Evolutionary conservation across 2,329 filamentous ascomycete genomes (phyloP).

Genomic region (Fusarium globosum): DNA sequence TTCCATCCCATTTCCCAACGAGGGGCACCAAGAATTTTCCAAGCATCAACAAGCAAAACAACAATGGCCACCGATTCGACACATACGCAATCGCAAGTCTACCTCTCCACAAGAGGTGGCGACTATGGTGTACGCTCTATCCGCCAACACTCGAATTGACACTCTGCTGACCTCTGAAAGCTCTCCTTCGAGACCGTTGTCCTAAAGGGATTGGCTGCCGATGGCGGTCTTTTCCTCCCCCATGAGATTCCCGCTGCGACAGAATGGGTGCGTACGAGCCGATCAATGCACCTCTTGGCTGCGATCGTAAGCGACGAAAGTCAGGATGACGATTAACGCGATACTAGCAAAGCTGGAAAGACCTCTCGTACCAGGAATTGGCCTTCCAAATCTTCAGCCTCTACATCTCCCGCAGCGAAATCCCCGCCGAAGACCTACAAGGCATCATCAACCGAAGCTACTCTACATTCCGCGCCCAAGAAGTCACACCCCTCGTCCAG

Average conservation of each 20-base stretch:
- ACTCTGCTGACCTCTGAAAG: slow-evolving; percentile 54
- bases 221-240: slow-evolving; percentile 88
- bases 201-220: slow-evolving; percentile 83
- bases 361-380: slow-evolving; percentile 82
- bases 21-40: slow-evolving; percentile 37
- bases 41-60: slow-evolving; percentile 16
- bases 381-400: slow-evolving; percentile 87
- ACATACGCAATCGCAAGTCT: slow-evolving; percentile 43
- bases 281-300: rapidly evolving
- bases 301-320: background rate
- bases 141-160: background rate
- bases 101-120: slow-evolving; percentile 45
- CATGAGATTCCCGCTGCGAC: slow-evolving; percentile 76
- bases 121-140: slow-evolving; percentile 39
- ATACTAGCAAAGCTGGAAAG: slow-evolving; percentile 73
- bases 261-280: slow-evolving; percentile 61
- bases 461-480: slow-evolving; percentile 81
- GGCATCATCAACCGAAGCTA: slow-evolving; percentile 85
- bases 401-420: slow-evolving; percentile 76
- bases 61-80: slow-evolving; percentile 40
- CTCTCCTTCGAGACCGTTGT: slow-evolving; percentile 90
- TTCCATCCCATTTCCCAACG: slow-evolving; percentile 13
- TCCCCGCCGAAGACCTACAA: slow-evolving; percentile 72
- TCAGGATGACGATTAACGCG: background rate
- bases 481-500: slow-evolving; percentile 73